These are phyloP conservation scores for Pseudonectria buxi DNA, from an alignment of 2,329 filamentous ascomycete genomes.

Conservation along the genomic window DNA sequence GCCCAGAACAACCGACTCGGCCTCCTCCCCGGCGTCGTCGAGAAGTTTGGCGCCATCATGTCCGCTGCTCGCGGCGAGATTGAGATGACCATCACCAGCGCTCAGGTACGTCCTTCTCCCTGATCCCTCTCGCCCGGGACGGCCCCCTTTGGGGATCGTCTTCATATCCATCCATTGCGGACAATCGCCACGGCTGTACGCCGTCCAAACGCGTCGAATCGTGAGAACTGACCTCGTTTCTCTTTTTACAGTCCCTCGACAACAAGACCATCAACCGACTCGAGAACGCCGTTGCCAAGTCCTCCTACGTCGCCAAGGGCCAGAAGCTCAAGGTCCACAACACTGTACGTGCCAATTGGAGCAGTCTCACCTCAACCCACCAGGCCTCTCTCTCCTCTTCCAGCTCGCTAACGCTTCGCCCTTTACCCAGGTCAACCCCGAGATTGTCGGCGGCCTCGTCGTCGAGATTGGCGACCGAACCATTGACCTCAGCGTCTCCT, in stretches of 20 bases:
- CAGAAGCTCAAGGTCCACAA: conserved; percentile 98
- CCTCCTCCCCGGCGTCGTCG: conserved; percentile 71
- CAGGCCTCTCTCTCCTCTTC: background rate
- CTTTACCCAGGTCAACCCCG: conserved; percentile 69
- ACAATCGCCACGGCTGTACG: background rate
- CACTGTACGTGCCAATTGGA: conserved; percentile 52
- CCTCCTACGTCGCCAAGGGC: conserved; percentile 76
- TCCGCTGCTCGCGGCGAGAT: conserved; percentile 86
- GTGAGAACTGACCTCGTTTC: conserved; percentile 19
- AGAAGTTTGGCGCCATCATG: conserved; percentile 85
- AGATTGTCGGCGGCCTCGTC: conserved; percentile 86
- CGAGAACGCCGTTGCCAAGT: conserved; percentile 84
- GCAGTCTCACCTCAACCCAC: background rate
- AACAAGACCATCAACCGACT: conserved; percentile 77
- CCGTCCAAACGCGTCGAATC: conserved; percentile 3
- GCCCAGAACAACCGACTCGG: conserved; percentile 95
- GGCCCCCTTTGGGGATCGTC: background rate
- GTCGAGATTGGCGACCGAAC: conserved; percentile 97
- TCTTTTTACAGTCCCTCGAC: conserved; percentile 64
- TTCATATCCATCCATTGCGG: background rate
- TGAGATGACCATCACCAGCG: conserved; percentile 86
- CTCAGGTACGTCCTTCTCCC: conserved; percentile 57
- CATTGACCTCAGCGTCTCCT: conserved; percentile 92
- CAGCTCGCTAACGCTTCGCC: conserved; percentile 8
- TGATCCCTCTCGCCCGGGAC: background rate